phyloP scores from a whole-genome alignment of 192 early-diverging fungal genomes.

The Coemansia sp. region DNA sequence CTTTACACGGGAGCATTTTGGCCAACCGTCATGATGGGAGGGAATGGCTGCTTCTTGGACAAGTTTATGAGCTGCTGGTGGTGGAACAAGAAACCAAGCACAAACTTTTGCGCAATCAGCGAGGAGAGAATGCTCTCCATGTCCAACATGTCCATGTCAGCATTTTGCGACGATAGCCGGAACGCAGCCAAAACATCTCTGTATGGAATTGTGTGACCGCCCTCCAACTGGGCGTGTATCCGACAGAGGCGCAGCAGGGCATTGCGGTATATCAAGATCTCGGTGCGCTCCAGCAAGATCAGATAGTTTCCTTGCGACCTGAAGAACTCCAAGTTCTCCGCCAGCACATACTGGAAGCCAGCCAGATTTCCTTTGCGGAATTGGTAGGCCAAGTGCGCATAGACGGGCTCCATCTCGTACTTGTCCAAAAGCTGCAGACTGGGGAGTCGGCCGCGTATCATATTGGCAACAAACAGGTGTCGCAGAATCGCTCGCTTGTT shows the following conservation, averaged over 20 bases:
- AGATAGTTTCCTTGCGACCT: conserved; percentile 44
- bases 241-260: conserved; percentile 8
- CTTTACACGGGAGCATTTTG: background rate
- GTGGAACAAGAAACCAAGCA: conserved; percentile 44
- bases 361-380: conserved; percentile 40
- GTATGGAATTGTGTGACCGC: conserved; percentile 17
- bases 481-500: conserved; percentile 46
- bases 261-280: conserved; percentile 41
- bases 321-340: conserved; percentile 43
- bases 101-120: conserved; percentile 37
- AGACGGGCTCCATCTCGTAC: conserved; percentile 45
- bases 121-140: conserved; percentile 47
- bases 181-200: conserved; percentile 29
- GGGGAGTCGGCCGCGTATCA: conserved; percentile 40
- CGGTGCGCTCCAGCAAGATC: conserved; percentile 42
- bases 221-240: conserved; percentile 2
- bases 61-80: conserved; percentile 41
- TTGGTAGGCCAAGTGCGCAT: conserved; percentile 14
- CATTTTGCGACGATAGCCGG: conserved; percentile 23
- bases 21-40: conserved; percentile 15
- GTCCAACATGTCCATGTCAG: conserved; percentile 36
- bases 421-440: conserved; percentile 15
- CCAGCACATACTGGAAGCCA: conserved; percentile 27
- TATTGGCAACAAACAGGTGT: conserved; percentile 40
- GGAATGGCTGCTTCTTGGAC: conserved; percentile 33